Conservation (phyloP, 305 asterid genomes). For the Fraxinus angustifolia region DNA sequence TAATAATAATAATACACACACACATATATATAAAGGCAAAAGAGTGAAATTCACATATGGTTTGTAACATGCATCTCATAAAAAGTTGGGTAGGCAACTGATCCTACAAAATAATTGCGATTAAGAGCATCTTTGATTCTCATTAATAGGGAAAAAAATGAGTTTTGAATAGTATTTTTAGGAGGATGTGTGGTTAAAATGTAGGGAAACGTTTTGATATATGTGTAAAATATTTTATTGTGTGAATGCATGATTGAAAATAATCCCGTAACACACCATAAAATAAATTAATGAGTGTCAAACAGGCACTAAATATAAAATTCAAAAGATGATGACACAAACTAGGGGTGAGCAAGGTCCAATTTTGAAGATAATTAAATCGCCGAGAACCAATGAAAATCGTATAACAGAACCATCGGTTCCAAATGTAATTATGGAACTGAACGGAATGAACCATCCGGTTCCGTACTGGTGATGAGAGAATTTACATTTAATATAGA, state of each 20-base stretch:
- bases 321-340: background rate
- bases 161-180: too few species aligned
- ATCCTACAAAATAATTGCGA: background rate
- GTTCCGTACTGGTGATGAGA: background rate
- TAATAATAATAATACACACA: too few species aligned
- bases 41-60: background rate
- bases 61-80: background rate
- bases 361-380: background rate
- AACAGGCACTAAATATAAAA: background rate
- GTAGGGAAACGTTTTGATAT: too few species aligned
- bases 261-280: background rate
- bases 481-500: background rate
- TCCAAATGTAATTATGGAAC: background rate
- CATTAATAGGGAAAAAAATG: background rate
- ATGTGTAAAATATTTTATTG: background rate
- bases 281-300: background rate
- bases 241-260: background rate
- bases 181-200: background rate
- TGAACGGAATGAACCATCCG: background rate
- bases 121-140: background rate
- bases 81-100: background rate
- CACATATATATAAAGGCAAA: background rate
- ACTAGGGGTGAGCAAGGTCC: background rate
- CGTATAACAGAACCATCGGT: background rate
- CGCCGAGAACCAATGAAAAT: background rate